These are phyloP conservation scores for Astrothelium macrocarpum DNA, from an alignment of 495 filamentous ascomycete genomes.

Conservation along the genomic window DNA sequence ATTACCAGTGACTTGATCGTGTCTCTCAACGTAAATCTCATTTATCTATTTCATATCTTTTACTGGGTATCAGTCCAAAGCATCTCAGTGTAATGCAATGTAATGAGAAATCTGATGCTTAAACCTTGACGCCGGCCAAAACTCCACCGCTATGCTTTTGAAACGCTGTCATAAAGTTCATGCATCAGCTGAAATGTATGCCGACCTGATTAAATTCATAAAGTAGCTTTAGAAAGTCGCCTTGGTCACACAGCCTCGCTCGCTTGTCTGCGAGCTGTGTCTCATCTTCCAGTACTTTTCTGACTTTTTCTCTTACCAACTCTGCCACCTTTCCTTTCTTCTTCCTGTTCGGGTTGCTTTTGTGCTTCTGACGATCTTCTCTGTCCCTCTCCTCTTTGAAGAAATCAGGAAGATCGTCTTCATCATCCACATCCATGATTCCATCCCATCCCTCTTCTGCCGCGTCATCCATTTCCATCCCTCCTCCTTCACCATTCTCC, in stretches of 20 bases:
- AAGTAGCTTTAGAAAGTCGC: constrained; percentile 70
- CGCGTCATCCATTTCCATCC: constrained; percentile 41
- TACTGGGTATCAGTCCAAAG: neutral
- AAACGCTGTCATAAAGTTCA: neutral
- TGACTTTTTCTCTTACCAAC: constrained; percentile 71
- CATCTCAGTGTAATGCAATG: no score
- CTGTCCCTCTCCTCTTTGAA: constrained; percentile 57
- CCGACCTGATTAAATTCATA: constrained; percentile 81
- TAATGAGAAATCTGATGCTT: neutral
- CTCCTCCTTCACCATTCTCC: constrained; percentile 30
- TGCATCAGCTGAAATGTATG: constrained; percentile 73
- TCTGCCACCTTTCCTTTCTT: constrained; percentile 67
- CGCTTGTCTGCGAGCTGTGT: constrained; percentile 71
- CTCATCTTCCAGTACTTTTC: constrained; percentile 64
- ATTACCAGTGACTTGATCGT: neutral
- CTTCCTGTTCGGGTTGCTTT: constrained; percentile 42
- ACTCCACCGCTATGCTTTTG: neutral
- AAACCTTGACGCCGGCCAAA: neutral
- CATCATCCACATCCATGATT: constrained; percentile 46
- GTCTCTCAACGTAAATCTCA: neutral
- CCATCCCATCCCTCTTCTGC: constrained; percentile 43
- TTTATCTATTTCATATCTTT: neutral
- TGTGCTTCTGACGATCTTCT: constrained; percentile 31
- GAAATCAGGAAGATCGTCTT: constrained; percentile 61
- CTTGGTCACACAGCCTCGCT: constrained; percentile 78